Conservation (phyloP, 2,329 filamentous ascomycete species). For the Aspergillus aculeatinus region DNA sequence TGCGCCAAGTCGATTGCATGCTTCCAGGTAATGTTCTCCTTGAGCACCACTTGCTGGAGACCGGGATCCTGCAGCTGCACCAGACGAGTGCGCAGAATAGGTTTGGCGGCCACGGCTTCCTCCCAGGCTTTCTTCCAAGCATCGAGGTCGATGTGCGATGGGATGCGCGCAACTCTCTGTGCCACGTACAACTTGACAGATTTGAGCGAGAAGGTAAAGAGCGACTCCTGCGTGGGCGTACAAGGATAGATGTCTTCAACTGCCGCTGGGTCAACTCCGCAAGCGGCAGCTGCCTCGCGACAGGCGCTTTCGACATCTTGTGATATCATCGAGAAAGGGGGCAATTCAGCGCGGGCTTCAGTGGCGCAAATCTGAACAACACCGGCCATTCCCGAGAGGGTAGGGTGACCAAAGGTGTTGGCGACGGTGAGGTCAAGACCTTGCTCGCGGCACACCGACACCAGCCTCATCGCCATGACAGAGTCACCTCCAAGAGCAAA, state of each 20-base stretch:
- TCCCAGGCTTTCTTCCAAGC: conserved; percentile 48
- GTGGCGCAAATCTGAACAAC: conserved; percentile 30
- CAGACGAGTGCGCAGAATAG: conserved; percentile 50
- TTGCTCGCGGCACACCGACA: conserved; percentile 30
- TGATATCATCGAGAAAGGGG: conserved; percentile 34
- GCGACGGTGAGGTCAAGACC: conserved; percentile 37
- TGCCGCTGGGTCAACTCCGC: conserved; percentile 24
- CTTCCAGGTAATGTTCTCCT: conserved; percentile 34
- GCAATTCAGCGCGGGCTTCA: conserved; percentile 25
- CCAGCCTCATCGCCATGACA: conserved; percentile 36
- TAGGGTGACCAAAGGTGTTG: conserved; percentile 36
- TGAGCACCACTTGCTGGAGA: conserved; percentile 39
- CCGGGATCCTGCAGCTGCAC: conserved; percentile 36
- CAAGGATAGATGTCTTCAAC: conserved; percentile 45
- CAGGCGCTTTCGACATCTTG: conserved; percentile 34
- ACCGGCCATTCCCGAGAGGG: conserved; percentile 45
- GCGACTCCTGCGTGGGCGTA: conserved; percentile 43
- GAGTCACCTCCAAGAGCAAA: conserved; percentile 39
- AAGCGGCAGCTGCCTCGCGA: conserved; percentile 39
- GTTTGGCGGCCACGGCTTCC: conserved; percentile 38
- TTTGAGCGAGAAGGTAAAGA: conserved; percentile 48
- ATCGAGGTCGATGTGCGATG: conserved; percentile 33
- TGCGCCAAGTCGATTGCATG: conserved; percentile 22
- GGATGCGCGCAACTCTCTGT: conserved; percentile 43
- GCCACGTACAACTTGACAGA: conserved; percentile 47